These are phyloP conservation scores for Teratosphaeria gauchensis DNA, from an alignment of 2,329 filamentous ascomycete genomes.

Conservation along the genomic window DNA sequence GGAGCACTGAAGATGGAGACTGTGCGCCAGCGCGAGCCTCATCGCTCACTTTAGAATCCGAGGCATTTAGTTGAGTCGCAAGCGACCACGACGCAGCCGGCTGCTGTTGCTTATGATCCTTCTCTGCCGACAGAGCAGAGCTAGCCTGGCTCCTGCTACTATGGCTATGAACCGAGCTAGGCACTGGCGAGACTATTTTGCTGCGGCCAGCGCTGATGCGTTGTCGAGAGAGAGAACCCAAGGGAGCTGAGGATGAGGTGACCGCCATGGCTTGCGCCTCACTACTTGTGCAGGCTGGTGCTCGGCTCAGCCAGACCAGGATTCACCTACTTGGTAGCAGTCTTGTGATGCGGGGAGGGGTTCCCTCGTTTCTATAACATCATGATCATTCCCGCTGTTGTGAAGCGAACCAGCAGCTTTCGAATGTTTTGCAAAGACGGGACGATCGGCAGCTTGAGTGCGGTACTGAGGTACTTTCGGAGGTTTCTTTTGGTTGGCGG, in stretches of 20 bases:
- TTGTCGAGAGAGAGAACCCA: neutral
- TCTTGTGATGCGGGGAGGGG: neutral
- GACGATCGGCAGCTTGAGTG: neutral
- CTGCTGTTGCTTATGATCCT: neutral
- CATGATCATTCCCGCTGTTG: neutral
- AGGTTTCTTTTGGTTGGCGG: neutral
- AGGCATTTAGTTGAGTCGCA: constrained; percentile 1
- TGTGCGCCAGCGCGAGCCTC: neutral
- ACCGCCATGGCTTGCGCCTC: neutral
- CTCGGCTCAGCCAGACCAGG: neutral
- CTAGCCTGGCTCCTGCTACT: constrained; percentile 3
- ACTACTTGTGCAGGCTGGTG: neutral
- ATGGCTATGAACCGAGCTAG: neutral
- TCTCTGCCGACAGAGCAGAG: constrained; percentile 1
- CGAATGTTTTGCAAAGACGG: neutral
- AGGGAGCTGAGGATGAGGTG: neutral
- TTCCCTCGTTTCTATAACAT: neutral
- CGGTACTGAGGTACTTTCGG: neutral
- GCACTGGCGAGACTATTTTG: constrained; percentile 2
- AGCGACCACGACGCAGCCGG: neutral
- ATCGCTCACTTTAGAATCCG: constrained; percentile 7
- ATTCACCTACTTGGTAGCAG: neutral
- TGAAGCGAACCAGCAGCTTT: neutral
- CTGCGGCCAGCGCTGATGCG: constrained; percentile 13
- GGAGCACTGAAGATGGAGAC: neutral